phyloP scores from a whole-genome alignment of 176 grass and related monocot genomes.

The Ensete ventricosum region DNA sequence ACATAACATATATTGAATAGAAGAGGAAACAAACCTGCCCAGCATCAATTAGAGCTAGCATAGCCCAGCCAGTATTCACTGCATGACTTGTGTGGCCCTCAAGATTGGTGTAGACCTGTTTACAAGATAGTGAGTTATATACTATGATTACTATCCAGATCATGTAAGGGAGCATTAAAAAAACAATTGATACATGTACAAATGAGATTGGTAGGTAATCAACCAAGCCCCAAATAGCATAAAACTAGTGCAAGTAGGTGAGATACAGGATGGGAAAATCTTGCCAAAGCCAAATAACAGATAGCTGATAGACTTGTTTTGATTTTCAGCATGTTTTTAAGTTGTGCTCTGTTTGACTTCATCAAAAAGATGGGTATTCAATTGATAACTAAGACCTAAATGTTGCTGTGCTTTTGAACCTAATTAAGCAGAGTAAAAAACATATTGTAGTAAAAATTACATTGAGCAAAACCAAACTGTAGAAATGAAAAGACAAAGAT shows the following conservation, averaged over 20 bases:
- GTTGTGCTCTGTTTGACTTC: background rate
- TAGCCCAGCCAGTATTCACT: constrained; percentile 82
- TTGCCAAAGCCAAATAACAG: no score
- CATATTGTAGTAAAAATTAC: background rate
- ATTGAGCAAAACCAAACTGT: background rate
- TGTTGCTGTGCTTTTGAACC: background rate
- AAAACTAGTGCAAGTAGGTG: no score
- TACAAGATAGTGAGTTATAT: constrained; percentile 9
- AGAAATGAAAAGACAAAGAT: background rate
- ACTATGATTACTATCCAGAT: no score
- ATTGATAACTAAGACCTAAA: background rate
- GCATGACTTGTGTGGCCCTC: constrained; percentile 62
- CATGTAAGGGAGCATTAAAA: no score
- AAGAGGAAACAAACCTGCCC: constrained; percentile 47
- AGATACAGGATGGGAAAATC: no score
- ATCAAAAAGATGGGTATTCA: background rate
- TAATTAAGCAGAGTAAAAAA: background rate
- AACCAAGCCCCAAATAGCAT: no score
- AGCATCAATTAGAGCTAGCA: constrained; percentile 74
- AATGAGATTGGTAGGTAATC: background rate
- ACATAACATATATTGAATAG: background rate
- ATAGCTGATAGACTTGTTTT: no score
- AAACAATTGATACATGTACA: no score
- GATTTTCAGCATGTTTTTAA: background rate
- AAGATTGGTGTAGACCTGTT: constrained; percentile 91